Percentiles rank a stretch among this genome's conserved stretches.
phyloP scores from a whole-genome alignment of 2,329 filamentous ascomycete genomes.

The Blastomyces gilchristii region DNA sequence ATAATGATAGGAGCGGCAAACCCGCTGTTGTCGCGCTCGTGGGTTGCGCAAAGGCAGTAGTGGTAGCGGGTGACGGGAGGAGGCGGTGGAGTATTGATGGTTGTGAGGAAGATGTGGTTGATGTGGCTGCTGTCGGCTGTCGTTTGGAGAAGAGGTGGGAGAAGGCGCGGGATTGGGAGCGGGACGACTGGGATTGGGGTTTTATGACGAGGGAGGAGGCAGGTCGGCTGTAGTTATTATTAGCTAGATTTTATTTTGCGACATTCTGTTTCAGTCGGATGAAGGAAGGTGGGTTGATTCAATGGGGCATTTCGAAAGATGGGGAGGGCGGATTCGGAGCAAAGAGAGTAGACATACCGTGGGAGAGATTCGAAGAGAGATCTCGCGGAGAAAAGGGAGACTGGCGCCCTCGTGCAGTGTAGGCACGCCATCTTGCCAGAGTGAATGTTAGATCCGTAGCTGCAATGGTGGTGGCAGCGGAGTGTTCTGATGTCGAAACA shows the following conservation, averaged over 20 bases:
- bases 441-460: neutral
- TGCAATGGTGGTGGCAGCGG: neutral
- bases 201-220: neutral
- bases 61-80: neutral
- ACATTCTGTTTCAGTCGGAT: no score
- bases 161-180: constrained; percentile 22
- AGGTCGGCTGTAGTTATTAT: neutral
- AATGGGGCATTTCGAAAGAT: no score
- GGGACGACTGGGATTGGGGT: constrained; percentile 11
- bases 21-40: neutral
- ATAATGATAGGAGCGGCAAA: neutral
- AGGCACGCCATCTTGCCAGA: constrained; percentile 26
- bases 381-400: constrained; percentile 17
- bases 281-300: no score
- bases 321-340: no score
- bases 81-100: constrained; percentile 13
- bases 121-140: constrained; percentile 12
- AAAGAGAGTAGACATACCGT: constrained; percentile 1
- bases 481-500: neutral
- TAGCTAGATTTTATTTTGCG: neutral
- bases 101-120: constrained; percentile 2
- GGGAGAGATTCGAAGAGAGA: constrained; percentile 5
- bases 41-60: neutral
- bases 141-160: constrained; percentile 31
- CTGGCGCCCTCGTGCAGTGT: constrained; percentile 21